Evolutionary conservation across 495 filamentous ascomycete species (phyloP).

Genomic region (Oleoguttula mirabilis): DNA sequence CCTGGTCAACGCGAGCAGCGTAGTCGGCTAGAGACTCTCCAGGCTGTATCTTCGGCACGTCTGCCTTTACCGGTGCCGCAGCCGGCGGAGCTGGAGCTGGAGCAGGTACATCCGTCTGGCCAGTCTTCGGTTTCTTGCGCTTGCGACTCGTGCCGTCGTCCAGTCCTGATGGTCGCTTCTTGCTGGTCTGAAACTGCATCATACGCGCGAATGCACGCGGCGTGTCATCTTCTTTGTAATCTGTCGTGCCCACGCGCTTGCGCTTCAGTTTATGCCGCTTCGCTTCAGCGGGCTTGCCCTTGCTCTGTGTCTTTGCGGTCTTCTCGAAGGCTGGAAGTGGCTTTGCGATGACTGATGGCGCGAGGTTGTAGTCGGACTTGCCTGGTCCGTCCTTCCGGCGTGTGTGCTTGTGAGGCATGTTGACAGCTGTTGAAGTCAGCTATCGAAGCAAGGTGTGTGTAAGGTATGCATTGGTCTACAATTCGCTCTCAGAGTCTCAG

Average conservation of each 20-base stretch:
- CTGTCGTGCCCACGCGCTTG: conserved; percentile 22
- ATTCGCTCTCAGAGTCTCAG: no score
- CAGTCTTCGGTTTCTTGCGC: conserved; percentile 37
- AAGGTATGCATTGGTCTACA: no score
- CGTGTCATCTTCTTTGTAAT: conserved; percentile 55
- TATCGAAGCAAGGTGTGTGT: no score
- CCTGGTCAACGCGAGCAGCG: conserved; percentile 70
- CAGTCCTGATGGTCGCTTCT: conserved; percentile 46
- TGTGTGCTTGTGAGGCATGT: conserved; percentile 85
- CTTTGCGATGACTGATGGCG: conserved; percentile 56
- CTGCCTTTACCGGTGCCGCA: background rate
- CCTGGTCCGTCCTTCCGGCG: conserved; percentile 41
- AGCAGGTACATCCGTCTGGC: background rate
- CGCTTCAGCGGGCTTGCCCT: conserved; percentile 19
- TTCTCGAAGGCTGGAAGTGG: conserved; percentile 43
- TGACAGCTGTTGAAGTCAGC: no score
- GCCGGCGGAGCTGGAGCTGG: background rate
- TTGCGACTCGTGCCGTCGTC: conserved; percentile 44
- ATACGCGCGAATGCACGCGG: conserved; percentile 74
- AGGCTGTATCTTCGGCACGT: conserved; percentile 57
- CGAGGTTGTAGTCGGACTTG: conserved; percentile 54
- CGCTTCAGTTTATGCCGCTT: conserved; percentile 38
- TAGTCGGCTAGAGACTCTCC: conserved; percentile 77
- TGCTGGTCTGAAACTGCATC: conserved; percentile 51
- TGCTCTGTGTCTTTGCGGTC: background rate